Evolutionary conservation across 371 early-diverging fungal species (phyloP).

Genomic region (Funneliformis caledonium): DNA sequence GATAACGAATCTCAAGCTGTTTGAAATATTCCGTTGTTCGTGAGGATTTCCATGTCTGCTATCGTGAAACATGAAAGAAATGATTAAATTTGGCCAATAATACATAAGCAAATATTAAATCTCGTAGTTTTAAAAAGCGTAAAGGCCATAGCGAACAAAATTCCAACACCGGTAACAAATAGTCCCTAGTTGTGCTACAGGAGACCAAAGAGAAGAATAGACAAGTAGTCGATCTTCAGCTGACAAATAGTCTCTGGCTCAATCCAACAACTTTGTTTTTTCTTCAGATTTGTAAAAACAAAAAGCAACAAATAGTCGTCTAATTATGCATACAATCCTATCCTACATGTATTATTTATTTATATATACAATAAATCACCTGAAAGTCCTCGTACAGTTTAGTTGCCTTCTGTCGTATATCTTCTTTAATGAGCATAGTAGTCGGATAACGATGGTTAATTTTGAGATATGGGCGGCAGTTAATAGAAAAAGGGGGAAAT

Average conservation of each 20-base stretch:
- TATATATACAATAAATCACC: no score
- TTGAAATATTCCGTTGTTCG: neutral
- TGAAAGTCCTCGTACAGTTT: no score
- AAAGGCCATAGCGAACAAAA: neutral
- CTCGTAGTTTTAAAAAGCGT: neutral
- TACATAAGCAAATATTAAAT: no score
- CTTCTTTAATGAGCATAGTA: no score
- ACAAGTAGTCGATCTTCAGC: neutral
- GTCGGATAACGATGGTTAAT: no score
- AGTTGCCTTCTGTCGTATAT: no score
- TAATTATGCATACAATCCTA: constrained; percentile 10
- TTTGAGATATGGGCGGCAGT: no score
- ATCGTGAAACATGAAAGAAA: neutral
- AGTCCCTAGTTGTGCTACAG: neutral
- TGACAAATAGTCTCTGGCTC: neutral
- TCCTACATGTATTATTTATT: neutral
- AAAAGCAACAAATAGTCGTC: no score
- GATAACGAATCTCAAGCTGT: constrained; percentile 16
- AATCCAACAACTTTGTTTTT: neutral
- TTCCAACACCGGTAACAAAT: neutral
- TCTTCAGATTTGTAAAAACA: neutral
- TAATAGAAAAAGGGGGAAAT: no score
- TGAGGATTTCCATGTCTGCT: neutral
- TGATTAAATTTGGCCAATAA: no score
- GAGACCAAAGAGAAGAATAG: constrained; percentile 10